Conservation (phyloP, 495 filamentous ascomycete species). For the Aspergillus sclerotiicarbonarius region DNA sequence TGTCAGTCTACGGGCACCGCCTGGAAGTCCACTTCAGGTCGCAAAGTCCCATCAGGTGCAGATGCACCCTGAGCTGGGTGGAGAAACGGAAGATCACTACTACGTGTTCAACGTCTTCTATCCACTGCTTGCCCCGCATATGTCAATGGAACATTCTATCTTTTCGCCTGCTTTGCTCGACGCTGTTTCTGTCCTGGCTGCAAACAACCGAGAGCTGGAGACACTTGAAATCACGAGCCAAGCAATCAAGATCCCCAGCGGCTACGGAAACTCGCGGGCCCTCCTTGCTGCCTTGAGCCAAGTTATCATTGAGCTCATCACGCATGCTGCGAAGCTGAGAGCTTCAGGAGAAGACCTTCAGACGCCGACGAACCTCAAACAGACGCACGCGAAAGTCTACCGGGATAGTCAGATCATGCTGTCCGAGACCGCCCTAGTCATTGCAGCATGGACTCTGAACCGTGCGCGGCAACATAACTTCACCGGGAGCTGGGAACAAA, state of each 20-base stretch:
- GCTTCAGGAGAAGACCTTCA: conserved; percentile 24
- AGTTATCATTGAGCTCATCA: conserved; percentile 44
- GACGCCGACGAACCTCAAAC: conserved; percentile 38
- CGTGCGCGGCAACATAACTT: conserved; percentile 33
- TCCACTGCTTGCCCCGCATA: conserved; percentile 34
- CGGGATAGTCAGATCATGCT: conserved; percentile 41
- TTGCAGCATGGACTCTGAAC: conserved; percentile 40
- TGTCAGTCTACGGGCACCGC: conserved; percentile 41
- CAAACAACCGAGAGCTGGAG: conserved; percentile 42
- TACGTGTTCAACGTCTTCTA: conserved; percentile 49
- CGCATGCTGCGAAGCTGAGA: conserved; percentile 37
- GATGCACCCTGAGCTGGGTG: conserved; percentile 32
- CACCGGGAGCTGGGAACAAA: conserved; percentile 32
- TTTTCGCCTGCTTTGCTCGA: conserved; percentile 47
- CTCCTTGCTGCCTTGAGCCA: conserved; percentile 40
- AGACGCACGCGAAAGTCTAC: conserved; percentile 42
- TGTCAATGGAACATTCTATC: conserved; percentile 41
- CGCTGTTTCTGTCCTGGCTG: conserved; percentile 40
- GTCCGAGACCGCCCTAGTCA: conserved; percentile 40
- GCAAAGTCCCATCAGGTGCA: conserved; percentile 35
- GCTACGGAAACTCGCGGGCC: conserved; percentile 39
- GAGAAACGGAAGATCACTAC: conserved; percentile 39
- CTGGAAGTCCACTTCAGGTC: conserved; percentile 39
- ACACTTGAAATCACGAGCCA: conserved; percentile 34
- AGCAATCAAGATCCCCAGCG: conserved; percentile 29